phyloP scores from a whole-genome alignment of 805 yeast genomes.

The Candida quercuum region DNA sequence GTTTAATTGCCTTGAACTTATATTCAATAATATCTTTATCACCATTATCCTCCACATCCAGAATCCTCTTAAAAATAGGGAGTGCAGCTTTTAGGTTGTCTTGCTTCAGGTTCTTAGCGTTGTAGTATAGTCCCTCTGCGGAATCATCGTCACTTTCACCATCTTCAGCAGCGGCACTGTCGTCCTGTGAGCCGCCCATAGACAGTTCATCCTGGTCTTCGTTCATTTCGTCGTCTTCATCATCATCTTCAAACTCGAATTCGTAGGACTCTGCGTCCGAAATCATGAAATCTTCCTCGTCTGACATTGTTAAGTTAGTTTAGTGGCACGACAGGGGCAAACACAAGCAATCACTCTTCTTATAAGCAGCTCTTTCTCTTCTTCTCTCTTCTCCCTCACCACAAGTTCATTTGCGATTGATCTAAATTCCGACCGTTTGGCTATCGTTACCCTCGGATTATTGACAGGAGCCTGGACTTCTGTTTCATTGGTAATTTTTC shows the following conservation, averaged over 20 bases:
- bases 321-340: too few relatives aligned
- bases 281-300: constrained; percentile 25
- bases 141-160: constrained; percentile 20
- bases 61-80: constrained; percentile 9
- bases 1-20: constrained; percentile 23
- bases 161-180: constrained; percentile 9
- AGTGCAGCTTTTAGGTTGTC: constrained; percentile 20
- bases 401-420: too few relatives aligned
- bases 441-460: too few relatives aligned
- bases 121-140: constrained; percentile 25
- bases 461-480: too few relatives aligned
- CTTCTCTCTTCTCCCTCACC: too few relatives aligned
- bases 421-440: too few relatives aligned
- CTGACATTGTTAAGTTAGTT: constrained; percentile 22
- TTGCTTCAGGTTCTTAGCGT: constrained; percentile 20
- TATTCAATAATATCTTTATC: constrained; percentile 26
- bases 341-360: too few relatives aligned
- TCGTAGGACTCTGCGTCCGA: constrained; percentile 25
- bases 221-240: constrained; percentile 14
- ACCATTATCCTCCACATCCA: constrained; percentile 30
- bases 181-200: constrained; percentile 21
- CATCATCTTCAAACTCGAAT: constrained; percentile 23
- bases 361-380: too few relatives aligned
- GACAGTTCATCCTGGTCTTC: constrained; percentile 1
- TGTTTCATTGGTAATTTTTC: not conserved